phyloP scores from a whole-genome alignment of 352 stramenopile genomes.

The Pythium graminicola region DNA sequence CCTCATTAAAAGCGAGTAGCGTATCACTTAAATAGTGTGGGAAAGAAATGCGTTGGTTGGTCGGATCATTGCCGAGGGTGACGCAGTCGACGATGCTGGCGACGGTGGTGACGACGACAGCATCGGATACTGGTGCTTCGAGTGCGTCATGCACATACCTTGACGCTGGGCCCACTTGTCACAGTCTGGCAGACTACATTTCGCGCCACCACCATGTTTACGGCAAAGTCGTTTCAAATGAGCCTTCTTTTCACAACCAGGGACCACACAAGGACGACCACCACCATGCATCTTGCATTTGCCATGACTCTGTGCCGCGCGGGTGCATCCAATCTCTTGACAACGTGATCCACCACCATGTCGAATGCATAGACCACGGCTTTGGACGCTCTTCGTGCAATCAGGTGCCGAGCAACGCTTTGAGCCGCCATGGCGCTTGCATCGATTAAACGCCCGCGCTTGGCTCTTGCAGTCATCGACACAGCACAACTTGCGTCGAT shows the following conservation, averaged over 20 bases:
- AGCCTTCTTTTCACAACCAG: constrained; percentile 76
- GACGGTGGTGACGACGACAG: constrained; percentile 24
- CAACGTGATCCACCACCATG: constrained; percentile 75
- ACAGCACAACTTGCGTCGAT: constrained; percentile 69
- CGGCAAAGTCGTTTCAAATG: constrained; percentile 77
- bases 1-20: no score
- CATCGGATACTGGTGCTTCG: constrained; percentile 37
- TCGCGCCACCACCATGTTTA: constrained; percentile 74
- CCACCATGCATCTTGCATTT: constrained; percentile 60
- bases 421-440: constrained; percentile 76
- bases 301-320: constrained; percentile 65
- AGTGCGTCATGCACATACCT: constrained; percentile 83
- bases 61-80: neutral
- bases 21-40: constrained; percentile 11
- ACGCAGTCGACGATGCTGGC: constrained; percentile 1
- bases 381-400: constrained; percentile 82
- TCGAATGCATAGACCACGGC: constrained; percentile 47
- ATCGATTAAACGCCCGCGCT: constrained; percentile 75
- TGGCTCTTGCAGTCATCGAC: constrained; percentile 74
- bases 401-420: constrained; percentile 68
- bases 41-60: neutral
- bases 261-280: constrained; percentile 46
- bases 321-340: constrained; percentile 49
- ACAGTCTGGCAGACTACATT: constrained; percentile 57
- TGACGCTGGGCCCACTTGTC: constrained; percentile 82